Base-by-base conservation (phyloP, 176 grass and related monocot genomes). In the Tillandsia fasciculata region DNA sequence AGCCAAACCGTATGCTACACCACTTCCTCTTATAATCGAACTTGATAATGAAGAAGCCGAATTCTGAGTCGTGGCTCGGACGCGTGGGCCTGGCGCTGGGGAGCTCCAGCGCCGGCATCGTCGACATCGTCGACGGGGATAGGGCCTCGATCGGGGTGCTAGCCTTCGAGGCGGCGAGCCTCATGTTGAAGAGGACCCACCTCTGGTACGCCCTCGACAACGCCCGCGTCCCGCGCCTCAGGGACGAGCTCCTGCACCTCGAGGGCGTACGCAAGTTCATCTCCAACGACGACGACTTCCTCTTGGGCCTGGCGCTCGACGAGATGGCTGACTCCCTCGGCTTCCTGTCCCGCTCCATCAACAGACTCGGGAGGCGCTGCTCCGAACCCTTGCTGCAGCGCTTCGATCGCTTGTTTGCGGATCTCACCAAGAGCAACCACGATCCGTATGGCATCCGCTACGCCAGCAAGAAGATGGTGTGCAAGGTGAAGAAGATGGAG, bases 401-500 rank as follows among this genome's bases (percentile, higher is more conserved):
- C 7, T 96, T 96, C 65, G 66, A 64, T 3, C 15, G 51, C 28
- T 75, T 87, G 65, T 96, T 86, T 64, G 72, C 77, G 0, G 72
- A 58, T 48, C 85, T 96, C 47, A 49, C 83, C 26, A 67, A 50
- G 28, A 79, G 8, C 27, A 77, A 70, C 27, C 74, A 49, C 17
- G 87, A 96, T 77, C 78, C 70, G 11, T 64, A 77, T 68, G 80
- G 83, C 0, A 53, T 96, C 27, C 74, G 85, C 8, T 91, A 86
- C 80, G 66, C 70, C 1, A 26, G 13, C 12, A 61, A 15, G 42
- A 96, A 96, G 85, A 96, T 96, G 82, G 91, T 91, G 64, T 75
- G 76, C 0, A 91, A 96, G 78, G 85, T 82, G 53, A 69, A 84
- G 65, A 91, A 96, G 81, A 96, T 96, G 91, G 85, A 91, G 72